Evolutionary conservation across 2,329 filamentous ascomycete genomes (phyloP).

Genomic region (Fusarium oligoseptatum): DNA sequence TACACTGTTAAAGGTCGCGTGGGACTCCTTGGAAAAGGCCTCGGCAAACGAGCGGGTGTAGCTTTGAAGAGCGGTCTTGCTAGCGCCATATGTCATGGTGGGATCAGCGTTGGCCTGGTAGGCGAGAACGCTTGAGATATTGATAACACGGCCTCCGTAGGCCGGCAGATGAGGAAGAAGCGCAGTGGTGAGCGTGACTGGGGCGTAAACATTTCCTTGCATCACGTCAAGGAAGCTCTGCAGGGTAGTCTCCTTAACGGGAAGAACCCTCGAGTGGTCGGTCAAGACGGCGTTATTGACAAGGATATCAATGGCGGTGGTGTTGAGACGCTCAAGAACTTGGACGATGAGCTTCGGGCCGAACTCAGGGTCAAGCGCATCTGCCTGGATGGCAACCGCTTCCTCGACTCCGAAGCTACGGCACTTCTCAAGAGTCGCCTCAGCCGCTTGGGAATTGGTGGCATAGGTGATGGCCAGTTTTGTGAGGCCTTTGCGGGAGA

Average conservation of each 20-base stretch:
- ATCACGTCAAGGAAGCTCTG: background rate
- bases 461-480: slow-evolving; percentile 8
- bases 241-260: background rate
- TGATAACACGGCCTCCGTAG: background rate
- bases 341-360: background rate
- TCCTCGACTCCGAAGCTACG: background rate
- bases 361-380: background rate
- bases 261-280: background rate
- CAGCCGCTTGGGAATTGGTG: background rate
- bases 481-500: slow-evolving; percentile 11
- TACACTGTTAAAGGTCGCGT: background rate
- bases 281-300: background rate
- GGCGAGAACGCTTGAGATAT: background rate
- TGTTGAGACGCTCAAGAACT: background rate
- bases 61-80: background rate
- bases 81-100: background rate
- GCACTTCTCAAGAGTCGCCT: background rate
- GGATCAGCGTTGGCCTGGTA: background rate
- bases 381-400: background rate
- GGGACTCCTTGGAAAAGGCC: background rate
- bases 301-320: background rate
- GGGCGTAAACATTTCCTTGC: background rate
- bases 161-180: background rate
- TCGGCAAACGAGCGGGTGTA: background rate
- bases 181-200: background rate